Evolutionary conservation across 495 filamentous ascomycete species (phyloP), one percentile per base, ranked within the genome.

Genomic region (Aspergillus egyptiacus): DNA sequence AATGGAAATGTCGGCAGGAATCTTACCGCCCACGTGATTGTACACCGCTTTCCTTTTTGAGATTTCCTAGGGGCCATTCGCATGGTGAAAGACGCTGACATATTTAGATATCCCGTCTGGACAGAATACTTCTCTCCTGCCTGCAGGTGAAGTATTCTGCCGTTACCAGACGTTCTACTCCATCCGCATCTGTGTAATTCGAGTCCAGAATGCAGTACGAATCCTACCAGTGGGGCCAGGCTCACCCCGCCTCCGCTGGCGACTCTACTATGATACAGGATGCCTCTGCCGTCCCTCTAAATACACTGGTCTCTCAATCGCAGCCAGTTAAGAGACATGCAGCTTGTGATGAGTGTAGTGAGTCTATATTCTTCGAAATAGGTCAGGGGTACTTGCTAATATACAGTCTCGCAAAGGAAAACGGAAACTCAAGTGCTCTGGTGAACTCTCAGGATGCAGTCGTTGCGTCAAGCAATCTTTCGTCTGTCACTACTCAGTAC

Each of bases 351-450:
- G 69, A 70, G 40, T 72, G 69, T 51, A 67, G 69, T 72, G 60
- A 32, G 68, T 64, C 39, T 44, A 4, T 33, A 6, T 17, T 13
- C 13, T 43, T 41, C 17, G 8, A 20, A 13, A 33, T 46, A 8
- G 15, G 2, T 24, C 31, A 50, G 17, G 2, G 5, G 31, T 6
- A 0, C 17, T 19, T 23, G 17, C 37, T 32, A 49, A 41, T 38
- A 1, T 24, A 0, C 17, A 14, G 6, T 6, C 14, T 36, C 7
- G 15, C n/a, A 35, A 28, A 75, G 72, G 72, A 50, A 68, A 67
- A 50, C 64, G 72, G 37, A 75, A 75, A 49, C 55, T 75, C 41
- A 75, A 73, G 64, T 75, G 72, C 59, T 75, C 72, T 2, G 72
- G 72, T 0, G 69, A 73, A 41, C 25, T 49, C n/a, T 53, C 56